These are phyloP conservation scores for Lactarius evosmus DNA, from an alignment of 768 basidiomycete genomes.

Conservation along the genomic window DNA sequence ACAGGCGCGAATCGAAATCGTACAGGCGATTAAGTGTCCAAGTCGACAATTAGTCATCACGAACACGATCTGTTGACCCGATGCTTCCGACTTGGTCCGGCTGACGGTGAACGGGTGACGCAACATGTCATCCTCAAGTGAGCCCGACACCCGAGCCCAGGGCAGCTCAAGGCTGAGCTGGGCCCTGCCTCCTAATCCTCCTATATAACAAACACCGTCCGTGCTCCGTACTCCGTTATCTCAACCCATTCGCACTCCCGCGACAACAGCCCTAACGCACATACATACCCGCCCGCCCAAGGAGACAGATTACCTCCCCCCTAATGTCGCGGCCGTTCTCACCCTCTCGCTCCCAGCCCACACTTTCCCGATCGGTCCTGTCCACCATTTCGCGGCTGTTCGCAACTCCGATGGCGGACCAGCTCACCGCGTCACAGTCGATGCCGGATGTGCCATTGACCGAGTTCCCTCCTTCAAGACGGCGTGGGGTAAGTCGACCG, in stretches of 20 bases:
- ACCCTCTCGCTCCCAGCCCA: not conserved
- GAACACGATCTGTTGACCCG: not conserved
- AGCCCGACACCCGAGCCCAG: not conserved
- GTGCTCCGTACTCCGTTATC: not conserved
- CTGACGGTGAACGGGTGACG: not conserved
- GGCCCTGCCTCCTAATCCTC: not conserved
- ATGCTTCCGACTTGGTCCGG: not conserved
- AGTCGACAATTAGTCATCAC: not conserved
- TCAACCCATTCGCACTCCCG: not conserved
- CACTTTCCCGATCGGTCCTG: slow-evolving; percentile 6
- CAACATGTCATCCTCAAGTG: not conserved
- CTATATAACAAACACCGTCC: not conserved
- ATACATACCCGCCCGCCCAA: not conserved
- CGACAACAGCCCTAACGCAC: not conserved
- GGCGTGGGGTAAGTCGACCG: slow-evolving; percentile 1
- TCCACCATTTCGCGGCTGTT: slow-evolving; percentile 14
- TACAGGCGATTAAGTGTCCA: not conserved
- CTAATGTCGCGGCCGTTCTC: slow-evolving; percentile 4
- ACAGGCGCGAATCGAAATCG: too few relatives aligned
- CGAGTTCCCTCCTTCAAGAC: slow-evolving; percentile 6
- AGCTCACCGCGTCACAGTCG: slow-evolving; percentile 5
- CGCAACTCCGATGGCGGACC: slow-evolving; percentile 10
- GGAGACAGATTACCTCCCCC: not conserved
- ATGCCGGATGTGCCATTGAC: slow-evolving; percentile 7
- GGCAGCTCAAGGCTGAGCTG: not conserved